A percentile compares a stretch with the other conserved stretches of the same genome.
Conservation (phyloP, 495 filamentous ascomycete species). For the Trichodelitschia bisporula region DNA sequence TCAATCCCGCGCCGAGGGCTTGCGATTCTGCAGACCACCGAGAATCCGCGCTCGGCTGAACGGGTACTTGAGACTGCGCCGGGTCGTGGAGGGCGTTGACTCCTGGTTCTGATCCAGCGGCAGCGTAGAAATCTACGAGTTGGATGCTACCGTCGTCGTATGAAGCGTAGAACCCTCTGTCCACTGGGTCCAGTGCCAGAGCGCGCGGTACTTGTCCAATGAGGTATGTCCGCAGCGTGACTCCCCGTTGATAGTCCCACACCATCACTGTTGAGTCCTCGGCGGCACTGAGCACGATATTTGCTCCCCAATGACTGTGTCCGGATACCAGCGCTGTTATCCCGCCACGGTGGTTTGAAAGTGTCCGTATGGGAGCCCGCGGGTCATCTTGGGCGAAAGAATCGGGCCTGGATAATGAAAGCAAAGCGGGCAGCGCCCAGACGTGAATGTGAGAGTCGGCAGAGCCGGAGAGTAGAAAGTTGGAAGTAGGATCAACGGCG, state of each 20-base stretch:
- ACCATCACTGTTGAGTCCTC: constrained; percentile 61
- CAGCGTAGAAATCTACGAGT: constrained; percentile 45
- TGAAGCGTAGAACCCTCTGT: constrained; percentile 58
- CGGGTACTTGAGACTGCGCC: constrained; percentile 5
- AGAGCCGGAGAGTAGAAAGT: constrained; percentile 68
- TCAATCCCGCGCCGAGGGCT: constrained; percentile 30
- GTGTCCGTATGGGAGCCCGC: constrained; percentile 47
- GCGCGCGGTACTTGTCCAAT: constrained; percentile 47
- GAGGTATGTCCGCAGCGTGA: constrained; percentile 51
- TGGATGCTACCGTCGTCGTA: constrained; percentile 70
- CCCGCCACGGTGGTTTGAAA: constrained; percentile 22
- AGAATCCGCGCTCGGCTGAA: constrained; percentile 15
- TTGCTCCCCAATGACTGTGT: no score
- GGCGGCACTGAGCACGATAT: no score
- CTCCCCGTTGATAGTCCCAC: constrained; percentile 71
- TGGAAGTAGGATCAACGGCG: constrained; percentile 41
- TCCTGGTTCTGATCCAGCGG: background rate
- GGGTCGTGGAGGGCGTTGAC: constrained; percentile 7
- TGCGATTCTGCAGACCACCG: background rate
- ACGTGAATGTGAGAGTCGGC: constrained; percentile 72
- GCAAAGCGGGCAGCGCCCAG: constrained; percentile 55
- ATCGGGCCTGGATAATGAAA: constrained; percentile 29
- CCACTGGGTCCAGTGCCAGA: constrained; percentile 55
- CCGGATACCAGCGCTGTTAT: no score
- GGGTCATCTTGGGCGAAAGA: constrained; percentile 40